Evolutionary conservation across 2,329 filamentous ascomycete species (phyloP), one percentile per base, ranked within the genome.

Genomic region (Dendryphion nanum): DNA sequence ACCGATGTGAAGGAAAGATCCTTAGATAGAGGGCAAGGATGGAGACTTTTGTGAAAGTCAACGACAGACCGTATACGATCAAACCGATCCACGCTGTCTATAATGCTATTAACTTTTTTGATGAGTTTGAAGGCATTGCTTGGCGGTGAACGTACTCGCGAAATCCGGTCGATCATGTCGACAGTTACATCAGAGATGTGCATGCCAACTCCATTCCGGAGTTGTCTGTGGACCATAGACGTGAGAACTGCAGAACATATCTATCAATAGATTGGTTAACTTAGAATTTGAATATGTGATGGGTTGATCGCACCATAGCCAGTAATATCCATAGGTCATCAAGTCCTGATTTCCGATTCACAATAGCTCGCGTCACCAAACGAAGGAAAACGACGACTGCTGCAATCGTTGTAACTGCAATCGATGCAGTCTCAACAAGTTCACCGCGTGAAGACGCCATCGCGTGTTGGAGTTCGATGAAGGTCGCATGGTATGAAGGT

Each of bases 1-100:
- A 63, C 35, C 51, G 45, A 24, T 39, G 48, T 3, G 45, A 44
- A 4, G 57, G 50, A 33, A 64, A 64, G 8, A 65, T 56, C 4
- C 51, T 53, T 12, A 61, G 45, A 21, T 60, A 62, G 15, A 64
- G 61, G 8, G 58, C 40, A 19, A 65, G 44, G 23, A 64, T 59
- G 2, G 59, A 58, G 3, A 64, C 35, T 34, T 63, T 64, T n/a
- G 48, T 61, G 19, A 50, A 44, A 4, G 52, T 57, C 14, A 66
- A 49, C 7, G 52, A 37, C n/a, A 64, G 48, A 34, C 53, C 53
- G 40, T 64, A 63, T 6, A 61, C 47, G 56, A 55, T 62, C 0
- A 63, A 40, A 14, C 56, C 57, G 5, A 53, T 55, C 61, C 60
- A 66, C 30, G 64, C 63, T 19, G 57, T 51, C 61, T 64, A 30